These are phyloP conservation scores for Cercophora samala DNA, from an alignment of 495 filamentous ascomycete genomes.

Conservation along the genomic window DNA sequence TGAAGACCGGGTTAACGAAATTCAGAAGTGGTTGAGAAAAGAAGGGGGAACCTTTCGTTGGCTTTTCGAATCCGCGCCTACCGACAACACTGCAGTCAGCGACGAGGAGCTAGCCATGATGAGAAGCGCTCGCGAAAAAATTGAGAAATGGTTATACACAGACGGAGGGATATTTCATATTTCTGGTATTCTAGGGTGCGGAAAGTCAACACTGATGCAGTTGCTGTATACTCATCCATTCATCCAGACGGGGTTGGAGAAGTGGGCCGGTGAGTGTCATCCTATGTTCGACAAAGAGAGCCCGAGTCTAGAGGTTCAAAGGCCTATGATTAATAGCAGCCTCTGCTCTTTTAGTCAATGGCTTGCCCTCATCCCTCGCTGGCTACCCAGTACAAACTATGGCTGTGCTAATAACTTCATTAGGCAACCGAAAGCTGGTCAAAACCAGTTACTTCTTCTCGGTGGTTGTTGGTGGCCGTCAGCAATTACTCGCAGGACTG, in stretches of 20 bases:
- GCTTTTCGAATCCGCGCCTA: not conserved
- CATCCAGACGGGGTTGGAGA: not conserved
- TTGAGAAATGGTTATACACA: conserved; percentile 5
- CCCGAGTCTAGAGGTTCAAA: no score
- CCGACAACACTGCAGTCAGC: not conserved
- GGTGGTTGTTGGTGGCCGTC: not conserved
- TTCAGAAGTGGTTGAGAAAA: not conserved
- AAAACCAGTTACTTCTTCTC: conserved; percentile 13
- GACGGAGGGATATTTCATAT: conserved; percentile 9
- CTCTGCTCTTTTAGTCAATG: no score
- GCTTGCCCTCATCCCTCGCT: no score
- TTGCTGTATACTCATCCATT: not conserved
- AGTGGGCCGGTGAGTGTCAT: conserved; percentile 16
- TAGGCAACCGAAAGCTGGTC: conserved; percentile 2
- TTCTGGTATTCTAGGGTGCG: conserved; percentile 12
- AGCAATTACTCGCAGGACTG: conserved; percentile 1
- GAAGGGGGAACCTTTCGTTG: not conserved
- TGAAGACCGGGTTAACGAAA: not conserved
- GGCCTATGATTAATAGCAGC: no score
- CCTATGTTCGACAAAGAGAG: no score
- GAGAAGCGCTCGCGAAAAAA: not conserved
- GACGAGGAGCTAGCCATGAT: not conserved
- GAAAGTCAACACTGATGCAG: conserved; percentile 15
- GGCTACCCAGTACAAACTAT: no score
- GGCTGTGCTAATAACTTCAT: no score